Percentiles rank a stretch among this genome's conserved stretches.
Evolutionary conservation across 768 basidiomycete species (phyloP).

Genomic region (Dioszegia hungarica): DNA sequence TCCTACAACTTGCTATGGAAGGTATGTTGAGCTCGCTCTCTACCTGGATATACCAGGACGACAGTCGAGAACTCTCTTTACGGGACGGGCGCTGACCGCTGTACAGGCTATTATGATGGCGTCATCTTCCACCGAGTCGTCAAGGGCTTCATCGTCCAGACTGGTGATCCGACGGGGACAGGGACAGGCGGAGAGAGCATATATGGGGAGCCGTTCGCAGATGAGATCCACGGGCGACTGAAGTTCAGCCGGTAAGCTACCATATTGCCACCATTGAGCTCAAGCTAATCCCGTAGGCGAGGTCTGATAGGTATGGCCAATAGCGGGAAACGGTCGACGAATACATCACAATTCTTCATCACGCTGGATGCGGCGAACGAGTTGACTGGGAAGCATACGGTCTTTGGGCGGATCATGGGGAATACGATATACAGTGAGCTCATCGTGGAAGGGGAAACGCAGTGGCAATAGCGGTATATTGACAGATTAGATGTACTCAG

Average conservation of each 20-base stretch:
- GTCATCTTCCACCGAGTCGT: slow-evolving; percentile 93
- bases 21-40: no score
- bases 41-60: no score
- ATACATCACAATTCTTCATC: slow-evolving; percentile 92
- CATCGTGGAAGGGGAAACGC: neutral
- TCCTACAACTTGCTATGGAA: slow-evolving; percentile 81
- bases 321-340: slow-evolving; percentile 75
- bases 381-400: slow-evolving; percentile 86
- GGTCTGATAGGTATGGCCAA: slow-evolving; percentile 95
- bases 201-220: slow-evolving; percentile 91
- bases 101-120: slow-evolving; percentile 86
- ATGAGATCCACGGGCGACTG: slow-evolving; percentile 88
- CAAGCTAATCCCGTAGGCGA: slow-evolving; percentile 54
- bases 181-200: slow-evolving; percentile 91
- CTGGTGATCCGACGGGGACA: slow-evolving; percentile 86
- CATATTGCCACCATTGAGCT: neutral
- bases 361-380: slow-evolving; percentile 91
- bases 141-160: slow-evolving; percentile 87
- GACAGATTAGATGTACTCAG: slow-evolving; percentile 72
- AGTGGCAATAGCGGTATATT: neutral
- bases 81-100: neutral
- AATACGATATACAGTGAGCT: slow-evolving; percentile 46
- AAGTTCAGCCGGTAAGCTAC: slow-evolving; percentile 56
- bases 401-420: slow-evolving; percentile 69
- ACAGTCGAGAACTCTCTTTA: no score